phyloP scores from a whole-genome alignment of 345 rosid species.

The Eutrema heterophyllum region DNA sequence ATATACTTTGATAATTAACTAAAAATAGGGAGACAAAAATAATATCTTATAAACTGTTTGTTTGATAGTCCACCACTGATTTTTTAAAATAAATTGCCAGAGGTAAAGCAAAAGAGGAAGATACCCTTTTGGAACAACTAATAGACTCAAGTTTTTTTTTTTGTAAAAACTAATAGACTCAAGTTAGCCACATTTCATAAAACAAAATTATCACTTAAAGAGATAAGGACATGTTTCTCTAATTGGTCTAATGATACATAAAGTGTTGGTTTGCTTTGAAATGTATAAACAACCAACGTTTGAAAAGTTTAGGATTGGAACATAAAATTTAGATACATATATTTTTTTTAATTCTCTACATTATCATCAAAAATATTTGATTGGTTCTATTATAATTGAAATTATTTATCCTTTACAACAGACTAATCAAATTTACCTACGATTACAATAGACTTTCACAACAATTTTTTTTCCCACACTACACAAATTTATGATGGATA shows the following conservation, averaged over 20 bases:
- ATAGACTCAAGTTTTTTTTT: background rate
- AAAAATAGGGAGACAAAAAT: background rate
- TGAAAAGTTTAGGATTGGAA: background rate
- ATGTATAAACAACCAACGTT: background rate
- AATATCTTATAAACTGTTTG: background rate
- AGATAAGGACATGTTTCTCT: background rate
- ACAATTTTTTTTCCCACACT: too few species aligned
- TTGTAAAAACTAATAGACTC: fast-evolving
- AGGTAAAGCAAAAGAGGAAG: slow-evolving; percentile 18
- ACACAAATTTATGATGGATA: too few species aligned
- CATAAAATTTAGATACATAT: background rate
- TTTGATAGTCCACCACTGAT: background rate
- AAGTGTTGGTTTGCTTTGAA: background rate
- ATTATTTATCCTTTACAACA: too few species aligned
- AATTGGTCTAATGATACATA: background rate
- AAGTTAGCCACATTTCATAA: background rate
- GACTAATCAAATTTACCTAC: too few species aligned
- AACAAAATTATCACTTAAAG: background rate
- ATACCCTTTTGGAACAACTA: slow-evolving; percentile 4
- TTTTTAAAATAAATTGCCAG: background rate
- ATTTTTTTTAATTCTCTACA: too few species aligned
- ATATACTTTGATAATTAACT: background rate
- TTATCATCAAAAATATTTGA: too few species aligned
- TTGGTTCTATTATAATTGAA: too few species aligned
- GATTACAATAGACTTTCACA: too few species aligned